Conservation (phyloP, 371 early-diverging fungal species). For the Rhizomucor pusillus region DNA sequence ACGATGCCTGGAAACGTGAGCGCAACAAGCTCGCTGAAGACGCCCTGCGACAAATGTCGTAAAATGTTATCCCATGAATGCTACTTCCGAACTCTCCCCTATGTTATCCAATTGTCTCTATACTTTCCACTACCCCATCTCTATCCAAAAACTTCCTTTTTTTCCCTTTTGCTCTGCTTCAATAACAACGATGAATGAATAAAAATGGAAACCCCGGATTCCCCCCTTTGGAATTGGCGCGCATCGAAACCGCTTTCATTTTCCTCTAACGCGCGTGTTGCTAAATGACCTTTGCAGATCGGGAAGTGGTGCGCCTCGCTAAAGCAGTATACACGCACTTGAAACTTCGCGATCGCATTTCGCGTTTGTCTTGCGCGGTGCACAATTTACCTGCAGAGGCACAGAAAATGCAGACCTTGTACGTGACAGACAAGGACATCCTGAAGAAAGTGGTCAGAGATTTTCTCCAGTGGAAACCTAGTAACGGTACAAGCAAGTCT, state of each 20-base stretch:
- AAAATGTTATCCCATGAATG: too few species aligned
- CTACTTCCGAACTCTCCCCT: too few species aligned
- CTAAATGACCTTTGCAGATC: constrained; percentile 3
- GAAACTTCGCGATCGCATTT: constrained; percentile 21
- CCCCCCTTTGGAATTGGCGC: too few species aligned
- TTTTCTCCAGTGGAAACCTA: constrained; percentile 22
- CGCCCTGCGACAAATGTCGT: constrained; percentile 7
- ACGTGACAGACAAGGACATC: constrained; percentile 14
- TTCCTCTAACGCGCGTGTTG: too few species aligned
- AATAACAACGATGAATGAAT: too few species aligned
- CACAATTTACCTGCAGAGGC: constrained; percentile 15
- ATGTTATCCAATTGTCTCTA: not conserved
- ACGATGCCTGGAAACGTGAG: not conserved
- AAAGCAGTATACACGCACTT: constrained; percentile 41
- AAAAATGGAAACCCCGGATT: too few species aligned
- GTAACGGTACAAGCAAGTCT: constrained; percentile 19
- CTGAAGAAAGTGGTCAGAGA: constrained; percentile 14
- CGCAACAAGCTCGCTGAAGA: constrained; percentile 1
- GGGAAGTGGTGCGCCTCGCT: constrained; percentile 19
- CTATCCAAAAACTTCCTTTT: too few species aligned
- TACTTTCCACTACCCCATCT: not conserved
- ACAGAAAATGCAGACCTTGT: constrained; percentile 24
- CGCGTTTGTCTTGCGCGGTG: not conserved
- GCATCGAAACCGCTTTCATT: too few species aligned
- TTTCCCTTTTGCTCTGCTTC: too few species aligned